A percentile compares a stretch with the other conserved stretches of the same genome.
Evolutionary conservation across 345 rosid species (phyloP).

Genomic region (Raphanus sativus): DNA sequence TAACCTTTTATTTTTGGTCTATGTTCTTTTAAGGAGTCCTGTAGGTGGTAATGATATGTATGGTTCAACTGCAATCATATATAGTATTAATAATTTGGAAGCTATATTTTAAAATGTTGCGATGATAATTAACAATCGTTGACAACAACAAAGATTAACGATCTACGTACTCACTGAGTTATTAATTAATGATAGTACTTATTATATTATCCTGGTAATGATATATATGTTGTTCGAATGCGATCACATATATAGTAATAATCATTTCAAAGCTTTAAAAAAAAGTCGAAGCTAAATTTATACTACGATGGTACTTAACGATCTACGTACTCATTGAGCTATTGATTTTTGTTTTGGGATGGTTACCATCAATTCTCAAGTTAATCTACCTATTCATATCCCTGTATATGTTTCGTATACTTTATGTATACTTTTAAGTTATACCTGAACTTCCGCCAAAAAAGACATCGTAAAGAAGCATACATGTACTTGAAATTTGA

Average conservation of each 20-base stretch:
- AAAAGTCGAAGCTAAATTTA: no score
- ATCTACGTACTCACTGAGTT: no score
- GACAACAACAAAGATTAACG: not conserved
- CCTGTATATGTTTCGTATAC: not conserved
- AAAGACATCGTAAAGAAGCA: not conserved
- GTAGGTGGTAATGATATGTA: slow-evolving; percentile 30
- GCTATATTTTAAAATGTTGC: not conserved
- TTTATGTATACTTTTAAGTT: not conserved
- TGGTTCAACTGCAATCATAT: slow-evolving; percentile 31
- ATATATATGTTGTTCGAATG: slow-evolving; percentile 25
- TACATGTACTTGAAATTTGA: not conserved
- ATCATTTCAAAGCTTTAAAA: not conserved
- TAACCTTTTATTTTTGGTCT: slow-evolving; percentile 23
- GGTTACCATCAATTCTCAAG: not conserved
- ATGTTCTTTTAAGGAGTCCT: slow-evolving; percentile 24
- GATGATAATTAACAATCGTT: not conserved
- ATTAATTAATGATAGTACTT: no score
- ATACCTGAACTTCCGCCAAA: not conserved
- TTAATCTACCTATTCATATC: not conserved
- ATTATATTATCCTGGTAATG: not conserved
- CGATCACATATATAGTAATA: slow-evolving; percentile 23
- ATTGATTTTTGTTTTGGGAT: not conserved
- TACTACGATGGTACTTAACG: not conserved
- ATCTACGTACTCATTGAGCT: not conserved
- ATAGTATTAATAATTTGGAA: slow-evolving; percentile 16